phyloP scores from a whole-genome alignment of 192 early-diverging fungal species.

The Gamsiella multidivaricata region DNA sequence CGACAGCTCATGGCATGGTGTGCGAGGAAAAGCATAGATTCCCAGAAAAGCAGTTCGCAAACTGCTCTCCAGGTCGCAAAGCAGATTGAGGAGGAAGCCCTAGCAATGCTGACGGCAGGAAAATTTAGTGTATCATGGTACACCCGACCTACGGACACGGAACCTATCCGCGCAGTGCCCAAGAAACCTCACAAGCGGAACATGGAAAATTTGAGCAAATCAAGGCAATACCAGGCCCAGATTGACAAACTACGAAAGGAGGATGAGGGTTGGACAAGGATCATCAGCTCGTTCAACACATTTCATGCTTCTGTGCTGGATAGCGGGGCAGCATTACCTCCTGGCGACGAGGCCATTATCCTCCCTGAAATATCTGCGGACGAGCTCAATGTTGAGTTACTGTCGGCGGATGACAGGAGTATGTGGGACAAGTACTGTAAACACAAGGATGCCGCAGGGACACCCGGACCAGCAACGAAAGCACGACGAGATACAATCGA shows the following conservation, averaged over 20 bases:
- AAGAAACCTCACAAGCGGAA: slow-evolving; percentile 48
- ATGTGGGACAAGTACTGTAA: slow-evolving; percentile 45
- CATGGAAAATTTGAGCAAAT: slow-evolving; percentile 27
- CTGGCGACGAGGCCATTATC: slow-evolving; percentile 18
- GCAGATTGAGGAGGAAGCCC: slow-evolving; percentile 33
- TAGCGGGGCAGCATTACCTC: slow-evolving; percentile 20
- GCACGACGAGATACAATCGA: not conserved
- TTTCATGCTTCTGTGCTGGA: slow-evolving; percentile 49
- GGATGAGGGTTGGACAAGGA: slow-evolving; percentile 41
- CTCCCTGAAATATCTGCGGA: slow-evolving; percentile 11
- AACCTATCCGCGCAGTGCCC: slow-evolving; percentile 15
- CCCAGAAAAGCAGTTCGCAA: slow-evolving; percentile 8
- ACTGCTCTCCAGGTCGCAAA: slow-evolving; percentile 33
- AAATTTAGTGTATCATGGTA: slow-evolving; percentile 45
- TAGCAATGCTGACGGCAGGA: slow-evolving; percentile 16
- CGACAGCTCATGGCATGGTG: slow-evolving; percentile 51
- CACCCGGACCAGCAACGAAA: not conserved
- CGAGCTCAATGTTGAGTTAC: slow-evolving; percentile 26
- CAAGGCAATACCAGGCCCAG: slow-evolving; percentile 37
- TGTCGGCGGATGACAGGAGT: slow-evolving; percentile 44
- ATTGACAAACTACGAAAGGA: slow-evolving; percentile 44
- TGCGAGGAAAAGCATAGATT: slow-evolving; percentile 30
- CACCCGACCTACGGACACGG: slow-evolving; percentile 26
- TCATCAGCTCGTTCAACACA: slow-evolving; percentile 47
- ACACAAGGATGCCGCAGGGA: not conserved